Evolutionary conservation across 352 stramenopile species (phyloP).

Genomic region (Phytophthora podocarpi): DNA sequence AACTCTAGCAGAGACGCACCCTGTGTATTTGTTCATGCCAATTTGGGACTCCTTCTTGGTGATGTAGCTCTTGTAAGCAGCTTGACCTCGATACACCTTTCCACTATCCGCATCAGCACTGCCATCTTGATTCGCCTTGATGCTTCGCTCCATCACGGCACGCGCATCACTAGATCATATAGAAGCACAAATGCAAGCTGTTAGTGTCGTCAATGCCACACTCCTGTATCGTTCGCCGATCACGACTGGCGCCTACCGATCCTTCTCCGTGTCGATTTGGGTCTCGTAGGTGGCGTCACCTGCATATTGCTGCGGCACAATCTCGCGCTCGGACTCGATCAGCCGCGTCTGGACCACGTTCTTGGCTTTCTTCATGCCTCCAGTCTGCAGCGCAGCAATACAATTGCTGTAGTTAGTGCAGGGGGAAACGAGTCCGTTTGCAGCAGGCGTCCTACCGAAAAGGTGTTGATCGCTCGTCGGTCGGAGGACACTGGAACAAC

Average conservation of each 20-base stretch:
- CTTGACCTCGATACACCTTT: slow-evolving; percentile 84
- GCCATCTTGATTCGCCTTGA: slow-evolving; percentile 73
- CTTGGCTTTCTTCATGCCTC: slow-evolving; percentile 53
- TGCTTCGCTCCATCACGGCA: slow-evolving; percentile 79
- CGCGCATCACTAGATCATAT: slow-evolving; percentile 64
- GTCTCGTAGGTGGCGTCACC: slow-evolving; percentile 84
- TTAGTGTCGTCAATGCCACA: not conserved
- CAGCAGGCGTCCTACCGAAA: slow-evolving; percentile 5
- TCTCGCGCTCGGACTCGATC: slow-evolving; percentile 75
- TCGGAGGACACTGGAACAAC: slow-evolving; percentile 2
- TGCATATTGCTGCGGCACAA: slow-evolving; percentile 80
- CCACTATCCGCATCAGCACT: slow-evolving; percentile 70
- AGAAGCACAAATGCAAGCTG: not conserved
- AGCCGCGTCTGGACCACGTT: slow-evolving; percentile 64
- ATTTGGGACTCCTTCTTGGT: slow-evolving; percentile 88
- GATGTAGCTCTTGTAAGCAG: slow-evolving; percentile 89
- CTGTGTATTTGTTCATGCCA: slow-evolving; percentile 91
- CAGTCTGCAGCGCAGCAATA: slow-evolving; percentile 41
- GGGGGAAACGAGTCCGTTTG: not conserved
- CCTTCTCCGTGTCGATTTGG: slow-evolving; percentile 83
- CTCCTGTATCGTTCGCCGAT: too few species aligned
- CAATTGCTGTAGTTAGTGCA: not conserved
- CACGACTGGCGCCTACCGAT: slow-evolving; percentile 41
- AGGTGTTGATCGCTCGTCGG: slow-evolving; percentile 18
- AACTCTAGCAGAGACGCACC: slow-evolving; percentile 37